phyloP scores from a whole-genome alignment of 2,329 filamentous ascomycete genomes.

The Colletotrichum cordylinicola region DNA sequence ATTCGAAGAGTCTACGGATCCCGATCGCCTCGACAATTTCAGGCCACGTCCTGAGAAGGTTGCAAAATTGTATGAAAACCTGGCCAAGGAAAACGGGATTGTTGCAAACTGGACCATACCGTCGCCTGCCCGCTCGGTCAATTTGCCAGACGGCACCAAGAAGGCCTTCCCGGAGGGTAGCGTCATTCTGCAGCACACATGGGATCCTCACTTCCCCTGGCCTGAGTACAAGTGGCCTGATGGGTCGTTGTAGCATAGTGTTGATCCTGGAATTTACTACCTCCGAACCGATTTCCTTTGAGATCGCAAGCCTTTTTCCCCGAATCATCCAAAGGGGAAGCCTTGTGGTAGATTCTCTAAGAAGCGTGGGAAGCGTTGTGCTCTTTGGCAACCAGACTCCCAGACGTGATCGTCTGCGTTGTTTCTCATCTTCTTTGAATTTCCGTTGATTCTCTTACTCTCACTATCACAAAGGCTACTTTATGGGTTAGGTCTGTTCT shows the following conservation, averaged over 20 bases:
- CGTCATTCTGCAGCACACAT: conserved; percentile 19
- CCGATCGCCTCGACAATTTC: neutral
- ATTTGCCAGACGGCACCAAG: conserved; percentile 20
- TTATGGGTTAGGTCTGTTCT: neutral
- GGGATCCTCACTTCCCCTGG: conserved; percentile 23
- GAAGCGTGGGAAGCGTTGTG: neutral
- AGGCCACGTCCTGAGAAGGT: neutral
- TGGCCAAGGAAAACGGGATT: neutral
- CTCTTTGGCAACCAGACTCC: neutral
- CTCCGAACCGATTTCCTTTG: neutral
- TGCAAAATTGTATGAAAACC: neutral
- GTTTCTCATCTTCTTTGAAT: neutral
- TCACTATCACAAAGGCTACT: neutral
- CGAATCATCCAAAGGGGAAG: neutral
- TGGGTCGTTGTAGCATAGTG: neutral
- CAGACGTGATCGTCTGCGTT: neutral
- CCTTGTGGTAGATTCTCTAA: neutral
- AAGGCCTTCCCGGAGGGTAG: conserved; percentile 26
- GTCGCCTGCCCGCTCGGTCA: neutral
- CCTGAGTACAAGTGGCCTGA: neutral
- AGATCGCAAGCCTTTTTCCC: neutral
- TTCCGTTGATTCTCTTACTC: neutral
- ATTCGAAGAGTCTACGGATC: conserved; percentile 26
- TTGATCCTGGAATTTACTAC: neutral
- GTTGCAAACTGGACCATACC: neutral